Evolutionary conservation across 768 basidiomycete genomes (phyloP).

Genomic region (Phaffia australis): DNA sequence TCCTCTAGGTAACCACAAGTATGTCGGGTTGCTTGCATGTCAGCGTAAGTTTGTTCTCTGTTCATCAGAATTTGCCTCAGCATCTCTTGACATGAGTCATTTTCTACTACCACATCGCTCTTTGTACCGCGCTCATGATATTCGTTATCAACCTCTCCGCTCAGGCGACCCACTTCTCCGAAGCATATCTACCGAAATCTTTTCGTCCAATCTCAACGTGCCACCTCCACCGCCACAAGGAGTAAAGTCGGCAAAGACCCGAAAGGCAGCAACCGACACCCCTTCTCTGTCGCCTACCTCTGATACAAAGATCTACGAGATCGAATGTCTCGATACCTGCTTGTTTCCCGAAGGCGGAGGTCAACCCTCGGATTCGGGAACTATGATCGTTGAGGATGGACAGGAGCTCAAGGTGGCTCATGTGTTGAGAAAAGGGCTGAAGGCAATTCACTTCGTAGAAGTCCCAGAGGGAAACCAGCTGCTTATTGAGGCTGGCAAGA

Average conservation of each 20-base stretch:
- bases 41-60: conserved; percentile 14
- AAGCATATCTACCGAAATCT: conserved; percentile 37
- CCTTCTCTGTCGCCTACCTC: conserved; percentile 46
- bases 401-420: conserved; percentile 52
- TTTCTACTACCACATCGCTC: conserved; percentile 12
- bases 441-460: conserved; percentile 61
- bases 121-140: neutral
- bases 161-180: conserved; percentile 61
- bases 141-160: conserved; percentile 4
- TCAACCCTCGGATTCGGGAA: conserved; percentile 64
- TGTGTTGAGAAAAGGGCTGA: conserved; percentile 57
- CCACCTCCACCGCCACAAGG: neutral
- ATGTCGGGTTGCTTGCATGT: conserved; percentile 25
- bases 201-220: conserved; percentile 30
- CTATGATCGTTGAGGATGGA: conserved; percentile 42
- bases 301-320: neutral
- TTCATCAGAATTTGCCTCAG: neutral
- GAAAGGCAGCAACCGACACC: neutral
- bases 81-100: neutral
- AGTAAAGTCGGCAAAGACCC: conserved; percentile 4
- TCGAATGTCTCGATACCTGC: conserved; percentile 13
- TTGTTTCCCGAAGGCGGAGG: conserved; percentile 43
- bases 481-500: conserved; percentile 40
- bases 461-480: conserved; percentile 30
- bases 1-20: conserved; percentile 11